Evolutionary conservation across 106 monocot genomes (phyloP), one percentile per base, ranked within the genome.

Genomic region (Amphibolis antarctica): DNA sequence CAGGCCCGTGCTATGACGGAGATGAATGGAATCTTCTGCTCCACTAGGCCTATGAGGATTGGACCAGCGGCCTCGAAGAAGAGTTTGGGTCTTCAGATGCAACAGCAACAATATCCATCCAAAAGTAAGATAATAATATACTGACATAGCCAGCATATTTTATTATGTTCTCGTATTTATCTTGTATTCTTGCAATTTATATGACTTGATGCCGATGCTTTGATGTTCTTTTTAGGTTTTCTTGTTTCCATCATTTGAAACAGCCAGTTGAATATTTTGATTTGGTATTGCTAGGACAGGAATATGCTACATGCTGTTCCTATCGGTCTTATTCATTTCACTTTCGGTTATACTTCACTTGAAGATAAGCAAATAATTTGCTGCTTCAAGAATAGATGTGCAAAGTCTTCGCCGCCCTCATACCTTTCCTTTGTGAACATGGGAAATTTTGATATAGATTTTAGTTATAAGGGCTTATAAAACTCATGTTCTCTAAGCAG

Each of bases 401-500:
- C 59, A 52, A 72, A 50, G 52, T 70, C 70, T 71, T 79, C 75
- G 72, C 71, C 77, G 67, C 80, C 82, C 65, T 42, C 30, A 56
- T 56, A 55, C 30, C 30, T 80, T 82, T 77, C 79, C 83, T 74
- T 84, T 79, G 60, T 71, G 54, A 64, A 73, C 20, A 75, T 83
- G 74, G 81, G 83, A 66, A 81, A 55, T 73, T 78, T 76, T 74
- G 75, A 80, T 83, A 28, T 60, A 74, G 59, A 43, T 62, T 63
- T 20, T 77, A 81, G 62, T 69, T 74, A 73, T 68, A 52, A 61
- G 74, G 81, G 72, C 85, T 86, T 71, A 84, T 86, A 74, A 66
- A 70, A 75, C 79, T 92, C 81, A 71, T 86, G 71, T 88, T 88
- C 69, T 88, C 76, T 88, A 78, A 88, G 82, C 93, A 93, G 88